Percentiles rank a stretch among this genome's conserved stretches.
Evolutionary conservation across 805 yeast species (phyloP).

Genomic region (Ogataea nakhonphanomensis): DNA sequence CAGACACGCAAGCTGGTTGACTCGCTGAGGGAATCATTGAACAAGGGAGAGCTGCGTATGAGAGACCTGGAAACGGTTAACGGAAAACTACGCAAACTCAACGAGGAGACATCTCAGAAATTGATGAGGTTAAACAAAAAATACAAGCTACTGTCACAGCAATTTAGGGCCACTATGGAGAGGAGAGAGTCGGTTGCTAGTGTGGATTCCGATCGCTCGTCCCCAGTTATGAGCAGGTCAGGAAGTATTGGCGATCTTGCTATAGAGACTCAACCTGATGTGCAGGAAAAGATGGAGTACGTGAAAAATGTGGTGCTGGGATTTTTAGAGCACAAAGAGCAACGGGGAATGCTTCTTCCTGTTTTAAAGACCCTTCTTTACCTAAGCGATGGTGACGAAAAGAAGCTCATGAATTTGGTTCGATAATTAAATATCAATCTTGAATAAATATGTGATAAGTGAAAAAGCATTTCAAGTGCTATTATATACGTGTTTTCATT

Average conservation of each 20-base stretch:
- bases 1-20: slow-evolving; percentile 25
- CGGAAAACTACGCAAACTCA: slow-evolving; percentile 50
- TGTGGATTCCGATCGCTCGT: slow-evolving; percentile 18
- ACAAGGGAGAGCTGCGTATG: slow-evolving; percentile 45
- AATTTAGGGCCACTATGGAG: slow-evolving; percentile 40
- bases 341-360: slow-evolving; percentile 78
- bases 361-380: slow-evolving; percentile 75
- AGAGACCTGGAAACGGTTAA: slow-evolving; percentile 56
- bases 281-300: slow-evolving; percentile 61
- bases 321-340: slow-evolving; percentile 89
- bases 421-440: slow-evolving; percentile 2
- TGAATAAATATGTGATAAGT: not conserved
- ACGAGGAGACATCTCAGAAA: slow-evolving; percentile 66
- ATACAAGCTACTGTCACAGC: slow-evolving; percentile 61
- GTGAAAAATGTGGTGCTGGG: slow-evolving; percentile 88
- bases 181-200: slow-evolving; percentile 21
- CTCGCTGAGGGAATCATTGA: slow-evolving; percentile 53
- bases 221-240: slow-evolving; percentile 24
- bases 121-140: slow-evolving; percentile 67
- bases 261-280: slow-evolving; percentile 21
- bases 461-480: no score
- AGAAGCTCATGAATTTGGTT: slow-evolving; percentile 59
- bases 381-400: slow-evolving; percentile 68
- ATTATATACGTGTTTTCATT: not conserved
- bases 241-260: slow-evolving; percentile 14